phyloP scores from a whole-genome alignment of 208 protist species.

The Leishmania mexicana region DNA sequence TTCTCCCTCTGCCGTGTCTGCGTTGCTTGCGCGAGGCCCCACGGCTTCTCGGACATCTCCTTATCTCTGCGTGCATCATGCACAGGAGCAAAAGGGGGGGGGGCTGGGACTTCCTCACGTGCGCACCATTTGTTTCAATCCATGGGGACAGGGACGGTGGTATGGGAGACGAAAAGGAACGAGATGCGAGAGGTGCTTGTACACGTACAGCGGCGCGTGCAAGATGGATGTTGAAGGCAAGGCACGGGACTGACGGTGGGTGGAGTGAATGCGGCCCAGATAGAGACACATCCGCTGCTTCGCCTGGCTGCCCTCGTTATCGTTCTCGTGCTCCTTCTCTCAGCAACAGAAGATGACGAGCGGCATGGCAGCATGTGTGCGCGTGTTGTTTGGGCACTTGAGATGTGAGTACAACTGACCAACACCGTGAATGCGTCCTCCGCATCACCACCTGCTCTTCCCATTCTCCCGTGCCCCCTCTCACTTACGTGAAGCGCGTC shows the following conservation, averaged over 20 bases:
- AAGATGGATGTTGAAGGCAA: background rate
- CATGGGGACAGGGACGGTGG: background rate
- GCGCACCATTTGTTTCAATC: no score
- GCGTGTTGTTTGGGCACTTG: no score
- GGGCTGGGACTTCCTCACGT: no score
- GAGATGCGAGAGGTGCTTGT: background rate
- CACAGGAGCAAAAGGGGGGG: no score
- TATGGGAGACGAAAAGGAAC: background rate
- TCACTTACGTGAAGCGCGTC: background rate
- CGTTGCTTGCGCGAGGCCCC: background rate
- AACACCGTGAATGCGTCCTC: background rate
- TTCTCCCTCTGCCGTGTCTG: background rate
- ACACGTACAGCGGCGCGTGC: background rate
- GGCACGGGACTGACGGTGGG: background rate
- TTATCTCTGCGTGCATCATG: no score
- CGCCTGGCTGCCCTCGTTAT: background rate
- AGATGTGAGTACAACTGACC: background rate
- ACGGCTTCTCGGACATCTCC: background rate
- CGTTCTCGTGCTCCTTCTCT: background rate
- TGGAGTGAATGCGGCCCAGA: no score
- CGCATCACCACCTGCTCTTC: background rate
- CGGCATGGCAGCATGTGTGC: background rate
- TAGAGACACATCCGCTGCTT: background rate
- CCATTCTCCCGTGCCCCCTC: background rate
- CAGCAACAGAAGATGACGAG: background rate